Evolutionary conservation across 2,329 filamentous ascomycete species (phyloP).

Genomic region (Xylariaceae sp.): DNA sequence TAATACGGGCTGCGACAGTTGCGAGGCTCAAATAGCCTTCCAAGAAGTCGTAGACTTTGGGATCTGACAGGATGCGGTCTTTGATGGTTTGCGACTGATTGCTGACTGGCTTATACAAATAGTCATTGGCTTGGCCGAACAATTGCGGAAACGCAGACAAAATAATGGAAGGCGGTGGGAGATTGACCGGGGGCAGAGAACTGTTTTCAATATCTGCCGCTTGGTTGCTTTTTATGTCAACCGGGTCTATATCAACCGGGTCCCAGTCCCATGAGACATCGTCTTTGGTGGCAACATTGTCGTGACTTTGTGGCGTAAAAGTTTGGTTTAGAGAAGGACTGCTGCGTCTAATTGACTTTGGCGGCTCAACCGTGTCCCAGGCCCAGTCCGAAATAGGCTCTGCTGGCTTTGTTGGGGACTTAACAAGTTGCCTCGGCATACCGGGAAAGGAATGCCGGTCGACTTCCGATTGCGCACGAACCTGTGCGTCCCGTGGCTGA

Average conservation of each 20-base stretch:
- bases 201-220: conserved; percentile 28
- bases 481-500: conserved; percentile 41
- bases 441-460: conserved; percentile 53
- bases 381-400: conserved; percentile 31
- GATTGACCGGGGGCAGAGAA: conserved; percentile 68
- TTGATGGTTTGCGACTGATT: conserved; percentile 55
- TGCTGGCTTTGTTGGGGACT: conserved; percentile 19
- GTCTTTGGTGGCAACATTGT: not conserved
- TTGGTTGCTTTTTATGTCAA: conserved; percentile 33
- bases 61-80: conserved; percentile 60
- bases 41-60: conserved; percentile 59
- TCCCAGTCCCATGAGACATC: conserved; percentile 49
- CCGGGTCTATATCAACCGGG: conserved; percentile 37
- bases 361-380: conserved; percentile 27
- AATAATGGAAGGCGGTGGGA: conserved; percentile 82
- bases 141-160: conserved; percentile 71
- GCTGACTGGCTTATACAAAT: conserved; percentile 62
- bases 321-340: conserved; percentile 1
- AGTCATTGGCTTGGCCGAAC: conserved; percentile 60
- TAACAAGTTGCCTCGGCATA: conserved; percentile 31
- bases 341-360: conserved; percentile 5
- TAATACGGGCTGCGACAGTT: conserved; percentile 69
- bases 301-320: not conserved
- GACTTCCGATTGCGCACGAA: conserved; percentile 28
- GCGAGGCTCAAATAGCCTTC: conserved; percentile 60